Evolutionary conservation across 352 stramenopile genomes (phyloP).

Genomic region (Phytopythium boreale): DNA sequence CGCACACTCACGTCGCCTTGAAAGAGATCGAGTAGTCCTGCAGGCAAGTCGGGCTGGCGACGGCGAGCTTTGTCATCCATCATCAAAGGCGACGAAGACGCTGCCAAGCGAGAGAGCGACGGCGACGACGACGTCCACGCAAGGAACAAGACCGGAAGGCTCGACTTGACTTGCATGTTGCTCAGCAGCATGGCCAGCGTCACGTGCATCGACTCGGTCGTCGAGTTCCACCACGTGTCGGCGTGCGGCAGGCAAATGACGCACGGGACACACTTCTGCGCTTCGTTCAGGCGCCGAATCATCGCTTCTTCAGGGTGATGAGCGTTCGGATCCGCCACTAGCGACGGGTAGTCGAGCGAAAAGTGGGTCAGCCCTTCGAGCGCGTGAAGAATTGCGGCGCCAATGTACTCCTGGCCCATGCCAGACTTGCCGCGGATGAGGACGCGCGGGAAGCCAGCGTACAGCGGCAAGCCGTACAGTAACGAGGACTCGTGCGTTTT

Average conservation of each 20-base stretch:
- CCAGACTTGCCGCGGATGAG: slow-evolving; percentile 53
- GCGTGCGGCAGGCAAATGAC: slow-evolving; percentile 77
- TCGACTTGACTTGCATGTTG: slow-evolving; percentile 61
- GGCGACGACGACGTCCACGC: slow-evolving; percentile 55
- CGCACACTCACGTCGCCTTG: slow-evolving; percentile 34
- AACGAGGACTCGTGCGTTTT: slow-evolving; percentile 21
- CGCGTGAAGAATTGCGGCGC: slow-evolving; percentile 57
- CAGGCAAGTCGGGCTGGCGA: slow-evolving; percentile 22
- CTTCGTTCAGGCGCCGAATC: slow-evolving; percentile 63
- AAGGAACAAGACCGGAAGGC: slow-evolving; percentile 77
- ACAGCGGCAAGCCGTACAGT: slow-evolving; percentile 34
- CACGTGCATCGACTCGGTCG: slow-evolving; percentile 65
- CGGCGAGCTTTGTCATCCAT: slow-evolving; percentile 4
- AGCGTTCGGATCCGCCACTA: slow-evolving; percentile 66
- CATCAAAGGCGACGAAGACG: slow-evolving; percentile 6
- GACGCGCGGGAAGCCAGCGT: slow-evolving; percentile 66
- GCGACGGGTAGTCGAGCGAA: slow-evolving; percentile 75
- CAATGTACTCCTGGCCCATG: slow-evolving; percentile 78
- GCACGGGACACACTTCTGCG: slow-evolving; percentile 73
- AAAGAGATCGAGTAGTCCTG: slow-evolving; percentile 60
- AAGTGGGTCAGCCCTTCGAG: slow-evolving; percentile 79
- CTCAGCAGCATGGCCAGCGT: slow-evolving; percentile 82
- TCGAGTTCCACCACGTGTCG: slow-evolving; percentile 77
- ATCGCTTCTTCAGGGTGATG: slow-evolving; percentile 76
- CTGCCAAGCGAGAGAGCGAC: neutral